Evolutionary conservation across 169 alveolate genomes (phyloP).

Genomic region (Eimeria maxima): DNA sequence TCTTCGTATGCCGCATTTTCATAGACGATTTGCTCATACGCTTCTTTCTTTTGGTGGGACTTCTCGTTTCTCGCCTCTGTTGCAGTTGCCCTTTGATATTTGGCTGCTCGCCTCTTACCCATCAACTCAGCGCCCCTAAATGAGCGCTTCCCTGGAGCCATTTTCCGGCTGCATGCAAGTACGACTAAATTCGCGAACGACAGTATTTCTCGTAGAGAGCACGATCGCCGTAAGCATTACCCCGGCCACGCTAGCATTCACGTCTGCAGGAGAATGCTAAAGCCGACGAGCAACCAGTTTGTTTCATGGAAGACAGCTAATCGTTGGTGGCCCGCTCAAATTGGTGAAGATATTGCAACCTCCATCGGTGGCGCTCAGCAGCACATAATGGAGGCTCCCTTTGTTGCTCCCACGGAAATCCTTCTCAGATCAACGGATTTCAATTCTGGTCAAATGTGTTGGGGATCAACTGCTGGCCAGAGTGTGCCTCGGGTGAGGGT

Average conservation of each 20-base stretch:
- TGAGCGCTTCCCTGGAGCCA: slow-evolving; percentile 72
- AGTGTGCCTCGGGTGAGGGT: too few relatives aligned
- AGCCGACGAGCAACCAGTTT: background rate
- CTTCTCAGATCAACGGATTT: background rate
- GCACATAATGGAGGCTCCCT: background rate
- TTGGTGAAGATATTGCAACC: background rate
- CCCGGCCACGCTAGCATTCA: background rate
- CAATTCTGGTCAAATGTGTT: background rate
- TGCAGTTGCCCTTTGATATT: slow-evolving; percentile 34
- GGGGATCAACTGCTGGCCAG: background rate
- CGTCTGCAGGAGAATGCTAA: background rate
- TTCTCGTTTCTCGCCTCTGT: background rate
- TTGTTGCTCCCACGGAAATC: background rate
- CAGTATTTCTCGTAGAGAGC: background rate
- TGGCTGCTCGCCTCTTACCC: slow-evolving; percentile 74
- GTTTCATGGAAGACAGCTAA: background rate
- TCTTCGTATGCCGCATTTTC: slow-evolving; percentile 80
- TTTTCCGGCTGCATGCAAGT: background rate
- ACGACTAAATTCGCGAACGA: background rate
- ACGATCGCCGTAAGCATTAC: background rate
- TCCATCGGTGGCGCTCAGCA: background rate
- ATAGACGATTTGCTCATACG: slow-evolving; percentile 57
- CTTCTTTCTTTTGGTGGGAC: background rate
- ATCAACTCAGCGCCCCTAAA: slow-evolving; percentile 73
- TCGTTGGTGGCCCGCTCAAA: background rate